Percentiles rank a stretch among this genome's conserved stretches.
Evolutionary conservation across 2,329 filamentous ascomycete species (phyloP).

Genomic region (Madurella fahalii): DNA sequence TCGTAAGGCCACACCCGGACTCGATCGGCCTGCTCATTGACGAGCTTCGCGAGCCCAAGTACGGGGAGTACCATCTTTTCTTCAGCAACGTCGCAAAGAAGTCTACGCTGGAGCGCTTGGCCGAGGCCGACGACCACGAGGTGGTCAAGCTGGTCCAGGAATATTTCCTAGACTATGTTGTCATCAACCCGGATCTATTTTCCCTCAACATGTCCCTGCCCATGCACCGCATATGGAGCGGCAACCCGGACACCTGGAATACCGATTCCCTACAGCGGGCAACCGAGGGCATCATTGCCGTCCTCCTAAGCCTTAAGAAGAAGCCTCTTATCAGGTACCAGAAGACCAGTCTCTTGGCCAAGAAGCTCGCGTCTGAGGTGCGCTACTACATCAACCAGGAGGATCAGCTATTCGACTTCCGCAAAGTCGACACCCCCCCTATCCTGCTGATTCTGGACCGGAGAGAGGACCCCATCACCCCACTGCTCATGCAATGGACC

Average conservation of each 20-base stretch:
- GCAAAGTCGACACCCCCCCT: constrained; percentile 89
- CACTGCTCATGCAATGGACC: constrained; percentile 94
- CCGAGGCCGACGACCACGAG: constrained; percentile 96
- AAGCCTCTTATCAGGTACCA: constrained; percentile 91
- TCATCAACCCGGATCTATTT: constrained; percentile 92
- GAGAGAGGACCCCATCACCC: constrained; percentile 90
- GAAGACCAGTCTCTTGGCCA: constrained; percentile 83
- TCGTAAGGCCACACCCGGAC: constrained; percentile 85
- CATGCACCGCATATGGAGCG: constrained; percentile 73
- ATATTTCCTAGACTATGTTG: constrained; percentile 92
- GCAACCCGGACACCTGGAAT: constrained; percentile 83
- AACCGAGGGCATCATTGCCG: constrained; percentile 80
- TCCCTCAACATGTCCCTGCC: constrained; percentile 71
- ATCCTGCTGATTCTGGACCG: constrained; percentile 88
- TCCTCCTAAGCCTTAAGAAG: constrained; percentile 89
- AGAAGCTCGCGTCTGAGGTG: constrained; percentile 89
- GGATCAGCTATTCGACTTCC: constrained; percentile 93
- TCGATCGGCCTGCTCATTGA: constrained; percentile 93
- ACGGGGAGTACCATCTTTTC: constrained; percentile 95
- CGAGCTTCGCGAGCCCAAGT: constrained; percentile 91
- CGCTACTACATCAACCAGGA: constrained; percentile 93
- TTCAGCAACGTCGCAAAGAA: constrained; percentile 98
- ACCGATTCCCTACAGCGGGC: constrained; percentile 80
- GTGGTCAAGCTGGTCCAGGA: constrained; percentile 92
- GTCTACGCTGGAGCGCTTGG: constrained; percentile 86